Percentiles rank a stretch among this genome's conserved stretches.
Conservation (phyloP, 2,329 filamentous ascomycete genomes). For the Exserohilum rostratum region DNA sequence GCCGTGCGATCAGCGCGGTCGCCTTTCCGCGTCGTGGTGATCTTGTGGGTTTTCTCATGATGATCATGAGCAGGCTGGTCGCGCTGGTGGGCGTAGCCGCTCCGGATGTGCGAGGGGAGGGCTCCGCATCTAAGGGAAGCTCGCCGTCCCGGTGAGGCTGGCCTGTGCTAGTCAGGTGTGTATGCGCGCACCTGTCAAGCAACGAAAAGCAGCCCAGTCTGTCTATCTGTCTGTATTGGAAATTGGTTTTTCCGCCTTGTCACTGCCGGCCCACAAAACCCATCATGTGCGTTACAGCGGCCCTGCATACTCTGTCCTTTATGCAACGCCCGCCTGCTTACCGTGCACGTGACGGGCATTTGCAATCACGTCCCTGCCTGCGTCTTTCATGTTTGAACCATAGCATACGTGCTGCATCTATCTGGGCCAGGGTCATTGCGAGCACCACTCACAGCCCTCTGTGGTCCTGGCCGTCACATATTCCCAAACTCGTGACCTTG, state of each 20-base stretch:
- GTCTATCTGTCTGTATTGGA: not conserved
- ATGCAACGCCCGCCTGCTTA: not conserved
- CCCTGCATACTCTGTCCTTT: not conserved
- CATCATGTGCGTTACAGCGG: too few species aligned
- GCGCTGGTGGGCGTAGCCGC: not conserved
- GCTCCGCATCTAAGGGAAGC: not conserved
- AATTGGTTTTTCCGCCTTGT: not conserved
- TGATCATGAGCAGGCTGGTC: conserved; percentile 6
- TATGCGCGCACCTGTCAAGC: not conserved
- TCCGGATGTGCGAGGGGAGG: not conserved
- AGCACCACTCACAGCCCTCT: too few species aligned
- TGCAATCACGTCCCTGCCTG: too few species aligned
- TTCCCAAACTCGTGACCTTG: too few species aligned
- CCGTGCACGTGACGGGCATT: too few species aligned
- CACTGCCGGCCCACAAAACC: too few species aligned
- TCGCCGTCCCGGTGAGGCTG: not conserved
- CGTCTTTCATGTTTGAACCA: too few species aligned
- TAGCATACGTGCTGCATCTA: too few species aligned
- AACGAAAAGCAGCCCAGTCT: not conserved
- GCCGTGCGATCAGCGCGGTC: conserved; percentile 6
- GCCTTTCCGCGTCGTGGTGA: conserved; percentile 4
- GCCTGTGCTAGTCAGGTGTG: not conserved
- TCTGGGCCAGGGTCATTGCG: too few species aligned
- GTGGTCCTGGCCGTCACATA: too few species aligned
- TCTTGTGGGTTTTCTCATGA: conserved; percentile 3